These are phyloP conservation scores for Boechera retrofracta DNA, from an alignment of 345 rosid genomes.

Conservation along the genomic window DNA sequence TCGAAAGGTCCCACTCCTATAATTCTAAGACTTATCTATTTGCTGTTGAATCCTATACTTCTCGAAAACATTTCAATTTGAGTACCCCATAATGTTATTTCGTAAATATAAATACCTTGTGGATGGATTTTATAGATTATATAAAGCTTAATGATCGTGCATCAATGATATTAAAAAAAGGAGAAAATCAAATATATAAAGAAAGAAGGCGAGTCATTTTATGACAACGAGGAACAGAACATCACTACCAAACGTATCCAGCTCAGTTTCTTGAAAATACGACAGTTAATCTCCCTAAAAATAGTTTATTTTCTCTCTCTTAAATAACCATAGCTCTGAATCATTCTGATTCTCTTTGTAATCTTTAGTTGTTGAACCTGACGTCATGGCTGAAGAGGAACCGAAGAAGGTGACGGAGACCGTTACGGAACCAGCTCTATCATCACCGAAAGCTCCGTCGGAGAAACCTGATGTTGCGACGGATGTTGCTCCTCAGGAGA, in stretches of 20 bases:
- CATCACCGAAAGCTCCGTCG: slow-evolving; percentile 20
- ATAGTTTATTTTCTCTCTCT: background rate
- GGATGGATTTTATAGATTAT: slow-evolving; percentile 2
- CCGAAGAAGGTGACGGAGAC: slow-evolving; percentile 35
- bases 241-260: slow-evolving; percentile 40
- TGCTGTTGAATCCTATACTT: slow-evolving; percentile 9
- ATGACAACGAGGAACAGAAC: slow-evolving; percentile 44
- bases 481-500: slow-evolving; percentile 19
- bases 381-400: slow-evolving; percentile 43
- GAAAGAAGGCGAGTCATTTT: slow-evolving; percentile 43
- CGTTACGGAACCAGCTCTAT: slow-evolving; percentile 31
- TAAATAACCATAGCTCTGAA: slow-evolving; percentile 19
- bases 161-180: slow-evolving; percentile 14
- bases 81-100: background rate
- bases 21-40: slow-evolving; percentile 1
- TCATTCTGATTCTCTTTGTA: slow-evolving; percentile 33
- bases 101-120: background rate
- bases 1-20: background rate
- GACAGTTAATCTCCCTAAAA: slow-evolving; percentile 27
- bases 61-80: background rate
- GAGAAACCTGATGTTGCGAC: slow-evolving; percentile 22
- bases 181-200: slow-evolving; percentile 1
- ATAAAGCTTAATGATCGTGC: slow-evolving; percentile 28
- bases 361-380: slow-evolving; percentile 26
- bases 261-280: slow-evolving; percentile 27